Evolutionary conservation across 495 filamentous ascomycete species (phyloP), one percentile per base, ranked within the genome.

Genomic region (Lophium mytilinum): DNA sequence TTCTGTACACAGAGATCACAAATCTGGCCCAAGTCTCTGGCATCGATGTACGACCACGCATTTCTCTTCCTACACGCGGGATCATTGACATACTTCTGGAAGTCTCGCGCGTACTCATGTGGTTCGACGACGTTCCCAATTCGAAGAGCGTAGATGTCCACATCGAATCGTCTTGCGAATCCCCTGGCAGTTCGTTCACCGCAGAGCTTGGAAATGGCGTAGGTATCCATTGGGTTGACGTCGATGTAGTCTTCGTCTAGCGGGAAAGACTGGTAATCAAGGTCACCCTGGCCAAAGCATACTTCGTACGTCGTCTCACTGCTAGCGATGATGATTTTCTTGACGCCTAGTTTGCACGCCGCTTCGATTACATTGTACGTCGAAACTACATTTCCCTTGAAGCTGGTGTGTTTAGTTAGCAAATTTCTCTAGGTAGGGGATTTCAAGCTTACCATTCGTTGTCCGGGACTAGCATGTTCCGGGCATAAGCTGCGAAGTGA

Each of bases 361-460:
- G 80, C 82, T 60, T 84, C 82, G 58, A 85, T 75, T 10, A 84
- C 73, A 58, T 85, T 84, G 63, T 81, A 83, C 5, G 75, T 77
- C 14, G 72, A 64, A 7, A 71, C 63, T 0, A 77, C 71, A 57
- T 84, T 85, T 18, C 68, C 73, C 48, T 73, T 73, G 65, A 80
- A 84, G 35, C 24, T 30, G 24, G 24, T 2, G 24, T 6, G 24
- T 30, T 30, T 2, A 2, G 6, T 30, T 30, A 30, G 24, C 24
- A 6, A 6, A 30, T 2, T 30, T 6, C 6, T 30, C 6, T 6
- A 30, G 24, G 2, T 30, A 6, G 6, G 2, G 6, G 2, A 30
- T 30, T 6, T 30, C 3, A 30, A 30, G 6, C 6, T 30, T 30
- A 30, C 24, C 72, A 75, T 63, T 84, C 80, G 33, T 75, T 77